A percentile compares a stretch with the other conserved stretches of the same genome.
Conservation (phyloP, 2,329 filamentous ascomycete species). For the Drechslerella dactyloides region DNA sequence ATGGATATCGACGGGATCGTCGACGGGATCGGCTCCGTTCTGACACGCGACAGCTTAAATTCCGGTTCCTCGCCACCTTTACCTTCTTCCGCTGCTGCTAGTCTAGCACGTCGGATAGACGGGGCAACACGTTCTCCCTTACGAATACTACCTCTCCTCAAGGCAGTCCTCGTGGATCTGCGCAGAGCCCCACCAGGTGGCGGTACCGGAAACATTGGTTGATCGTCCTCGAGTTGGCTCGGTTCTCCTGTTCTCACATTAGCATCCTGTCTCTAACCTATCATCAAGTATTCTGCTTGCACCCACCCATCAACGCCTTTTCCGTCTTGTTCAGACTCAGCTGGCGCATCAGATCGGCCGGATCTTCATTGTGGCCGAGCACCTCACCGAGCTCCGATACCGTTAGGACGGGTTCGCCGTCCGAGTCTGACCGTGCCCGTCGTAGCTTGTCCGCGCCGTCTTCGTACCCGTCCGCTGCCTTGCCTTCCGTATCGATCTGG, state of each 20-base stretch:
- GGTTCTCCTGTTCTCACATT: slow-evolving; percentile 50
- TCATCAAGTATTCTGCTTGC: not conserved
- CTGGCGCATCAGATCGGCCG: slow-evolving; percentile 72
- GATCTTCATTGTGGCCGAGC: slow-evolving; percentile 73
- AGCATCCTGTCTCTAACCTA: not conserved
- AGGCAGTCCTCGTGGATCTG: slow-evolving; percentile 88
- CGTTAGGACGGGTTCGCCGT: slow-evolving; percentile 67
- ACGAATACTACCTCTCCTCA: slow-evolving; percentile 83
- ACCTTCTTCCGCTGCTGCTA: slow-evolving; percentile 54
- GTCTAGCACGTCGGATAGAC: slow-evolving; percentile 62
- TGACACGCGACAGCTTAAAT: slow-evolving; percentile 67
- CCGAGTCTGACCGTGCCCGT: slow-evolving; percentile 70
- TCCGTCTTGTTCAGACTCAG: slow-evolving; percentile 66
- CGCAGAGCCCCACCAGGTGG: slow-evolving; percentile 78
- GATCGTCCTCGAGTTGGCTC: slow-evolving; percentile 67
- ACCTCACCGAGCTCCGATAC: slow-evolving; percentile 74
- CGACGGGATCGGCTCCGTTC: slow-evolving; percentile 70
- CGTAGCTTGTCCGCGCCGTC: slow-evolving; percentile 84
- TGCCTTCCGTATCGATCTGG: slow-evolving; percentile 76
- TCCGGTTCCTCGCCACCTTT: slow-evolving; percentile 58
- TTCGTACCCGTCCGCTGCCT: slow-evolving; percentile 69
- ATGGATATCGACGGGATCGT: slow-evolving; percentile 59
- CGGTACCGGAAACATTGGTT: slow-evolving; percentile 80
- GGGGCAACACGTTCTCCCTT: slow-evolving; percentile 77
- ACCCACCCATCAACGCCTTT: slow-evolving; percentile 55